Evolutionary conservation across 2,329 filamentous ascomycete species (phyloP), one percentile per base, ranked within the genome.

Genomic region (Immersiporthe knoxdaviesiana): DNA sequence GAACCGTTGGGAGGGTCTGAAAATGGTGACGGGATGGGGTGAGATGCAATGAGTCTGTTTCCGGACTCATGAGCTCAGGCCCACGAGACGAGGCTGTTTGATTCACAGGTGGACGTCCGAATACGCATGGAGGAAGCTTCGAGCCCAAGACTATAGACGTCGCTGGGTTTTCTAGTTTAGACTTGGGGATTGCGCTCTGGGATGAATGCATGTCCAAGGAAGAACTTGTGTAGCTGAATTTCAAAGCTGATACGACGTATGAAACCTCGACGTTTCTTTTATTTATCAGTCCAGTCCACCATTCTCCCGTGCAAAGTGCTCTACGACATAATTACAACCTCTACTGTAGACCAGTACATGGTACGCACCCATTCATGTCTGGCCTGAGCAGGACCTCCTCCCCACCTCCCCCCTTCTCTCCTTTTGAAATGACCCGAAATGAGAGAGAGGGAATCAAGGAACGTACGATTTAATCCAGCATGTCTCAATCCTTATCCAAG

Each of bases 131-230:
- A 69, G 50, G 39, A 71, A 35, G 70, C 70, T 63, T 63, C 69
- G 63, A 63, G 54, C 41, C 47, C 54, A 61, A 37, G 50, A 69
- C 67, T 71, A 71, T 71, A 69, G 67, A 71, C 70, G 67, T 71
- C 47, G 67, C 58, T 54, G 67, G 64, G 37, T 63, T 37, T 37
- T 47, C 62, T 16, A 63, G 58, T 65, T 69, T 67, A 65, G 61
- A 67, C 30, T 69, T 66, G 70, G 44, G 67, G 52, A 41, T 27
- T 69, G 70, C 54, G 65, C 56, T 67, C 70, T 71, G 70, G 64
- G 67, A 71, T 56, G 70, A 65, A 66, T 58, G 64, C 64, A 67
- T 62, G 56, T 58, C 44, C 58, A 32, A 71, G 52, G 64, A 71
- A 67, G 67, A 67, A 61, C 67, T 50, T 68, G 35, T 58, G 58